Percentiles rank a stretch among this genome's conserved stretches.
Conservation (phyloP, 805 yeast genomes). For the Suhomyces pyralidae region DNA sequence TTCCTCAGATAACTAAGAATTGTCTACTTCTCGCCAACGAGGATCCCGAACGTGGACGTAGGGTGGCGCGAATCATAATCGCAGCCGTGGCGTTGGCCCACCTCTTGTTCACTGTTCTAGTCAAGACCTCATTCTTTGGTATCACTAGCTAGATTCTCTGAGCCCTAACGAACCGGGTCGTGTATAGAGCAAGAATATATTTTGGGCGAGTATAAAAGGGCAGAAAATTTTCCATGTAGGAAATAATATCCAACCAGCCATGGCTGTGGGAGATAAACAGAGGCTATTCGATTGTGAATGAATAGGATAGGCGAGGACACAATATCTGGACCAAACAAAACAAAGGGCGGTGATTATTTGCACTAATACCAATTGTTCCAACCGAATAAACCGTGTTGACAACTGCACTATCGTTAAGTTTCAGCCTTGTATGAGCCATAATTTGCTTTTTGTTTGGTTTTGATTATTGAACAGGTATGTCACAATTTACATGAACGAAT, state of each 20-base stretch:
- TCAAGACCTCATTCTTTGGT: conserved; percentile 65
- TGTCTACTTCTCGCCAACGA: conserved; percentile 27
- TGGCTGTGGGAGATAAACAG: conserved; percentile 2
- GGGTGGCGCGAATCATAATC: conserved; percentile 32
- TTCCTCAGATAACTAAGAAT: conserved; percentile 33
- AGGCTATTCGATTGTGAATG: conserved; percentile 8
- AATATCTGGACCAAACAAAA: neutral
- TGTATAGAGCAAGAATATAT: conserved; percentile 5
- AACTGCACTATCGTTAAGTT: conserved; percentile 55
- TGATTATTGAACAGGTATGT: conserved; percentile 14
- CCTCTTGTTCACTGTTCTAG: conserved; percentile 56
- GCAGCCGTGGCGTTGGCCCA: conserved; percentile 49
- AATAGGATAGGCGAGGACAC: conserved; percentile 2
- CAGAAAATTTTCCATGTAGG: conserved; percentile 4
- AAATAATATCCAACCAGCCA: conserved; percentile 2
- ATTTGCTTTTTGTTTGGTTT: neutral
- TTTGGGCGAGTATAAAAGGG: conserved; percentile 2
- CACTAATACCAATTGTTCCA: conserved; percentile 56
- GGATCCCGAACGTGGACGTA: conserved; percentile 32
- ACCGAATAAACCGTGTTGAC: conserved; percentile 55
- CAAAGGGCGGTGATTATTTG: conserved; percentile 46
- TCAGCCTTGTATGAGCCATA: conserved; percentile 60
- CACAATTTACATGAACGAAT: neutral
- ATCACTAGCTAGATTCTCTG: conserved; percentile 8
- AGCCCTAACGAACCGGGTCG: conserved; percentile 9